phyloP scores from a whole-genome alignment of 352 stramenopile species.

The Blastocystis sp. region DNA sequence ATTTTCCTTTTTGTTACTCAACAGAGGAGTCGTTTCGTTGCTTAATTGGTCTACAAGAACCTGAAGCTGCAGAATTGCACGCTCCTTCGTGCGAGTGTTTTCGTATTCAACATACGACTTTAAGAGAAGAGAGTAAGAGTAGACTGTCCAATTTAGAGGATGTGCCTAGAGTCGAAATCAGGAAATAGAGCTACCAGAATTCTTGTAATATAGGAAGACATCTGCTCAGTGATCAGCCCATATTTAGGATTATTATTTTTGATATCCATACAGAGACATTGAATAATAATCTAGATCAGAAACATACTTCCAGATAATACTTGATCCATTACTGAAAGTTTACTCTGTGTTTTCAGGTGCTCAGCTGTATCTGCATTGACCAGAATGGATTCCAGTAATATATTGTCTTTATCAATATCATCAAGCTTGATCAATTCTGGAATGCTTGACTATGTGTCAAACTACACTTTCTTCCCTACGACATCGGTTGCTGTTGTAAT shows the following conservation, averaged over 20 bases:
- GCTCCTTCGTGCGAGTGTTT: slow-evolving; percentile 62
- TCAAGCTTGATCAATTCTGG: slow-evolving; percentile 18
- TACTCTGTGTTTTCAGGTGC: not conserved
- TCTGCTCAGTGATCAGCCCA: slow-evolving; percentile 64
- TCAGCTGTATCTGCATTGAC: not conserved
- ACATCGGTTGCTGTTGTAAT: not conserved
- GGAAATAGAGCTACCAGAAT: not conserved
- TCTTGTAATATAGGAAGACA: slow-evolving; percentile 52
- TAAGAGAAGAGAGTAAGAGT: slow-evolving; percentile 41
- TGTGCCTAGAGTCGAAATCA: not conserved
- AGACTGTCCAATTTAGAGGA: slow-evolving; percentile 60
- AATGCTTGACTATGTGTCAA: not conserved
- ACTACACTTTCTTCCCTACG: not conserved
- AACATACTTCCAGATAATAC: not conserved
- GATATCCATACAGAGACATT: slow-evolving; percentile 63
- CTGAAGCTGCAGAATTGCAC: slow-evolving; percentile 62
- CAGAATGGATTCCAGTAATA: slow-evolving; percentile 2
- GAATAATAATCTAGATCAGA: not conserved
- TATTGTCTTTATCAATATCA: slow-evolving; percentile 34
- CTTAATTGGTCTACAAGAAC: slow-evolving; percentile 63
- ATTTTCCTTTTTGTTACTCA: slow-evolving; percentile 51
- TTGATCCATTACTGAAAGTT: slow-evolving; percentile 52
- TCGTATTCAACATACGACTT: slow-evolving; percentile 63
- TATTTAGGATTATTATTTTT: slow-evolving; percentile 64
- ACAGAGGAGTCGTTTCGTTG: slow-evolving; percentile 54